Percentiles rank a stretch among this genome's conserved stretches.
Evolutionary conservation across 169 alveolate genomes (phyloP).

Genomic region (Babesia bovis): DNA sequence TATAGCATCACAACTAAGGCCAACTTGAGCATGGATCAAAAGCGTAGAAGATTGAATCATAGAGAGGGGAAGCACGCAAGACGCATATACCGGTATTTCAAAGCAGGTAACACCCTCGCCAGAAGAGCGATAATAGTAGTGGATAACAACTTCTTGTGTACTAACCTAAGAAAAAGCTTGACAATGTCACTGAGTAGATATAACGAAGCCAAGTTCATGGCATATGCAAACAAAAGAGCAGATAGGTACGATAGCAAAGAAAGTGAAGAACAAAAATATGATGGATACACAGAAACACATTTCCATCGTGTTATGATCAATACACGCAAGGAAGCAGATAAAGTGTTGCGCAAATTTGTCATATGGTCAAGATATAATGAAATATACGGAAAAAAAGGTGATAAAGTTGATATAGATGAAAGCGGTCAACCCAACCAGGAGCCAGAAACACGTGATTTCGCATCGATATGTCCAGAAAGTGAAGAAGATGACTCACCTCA

Average conservation of each 20-base stretch:
- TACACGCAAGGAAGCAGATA: conserved; percentile 40
- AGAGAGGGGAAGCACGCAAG: conserved; percentile 22
- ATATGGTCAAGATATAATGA: conserved; percentile 22
- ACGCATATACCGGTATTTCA: conserved; percentile 11
- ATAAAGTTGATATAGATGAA: background rate
- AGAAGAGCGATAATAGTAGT: conserved; percentile 43
- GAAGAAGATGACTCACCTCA: background rate
- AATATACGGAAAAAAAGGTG: background rate
- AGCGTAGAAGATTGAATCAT: conserved; percentile 23
- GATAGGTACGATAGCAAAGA: conserved; percentile 19
- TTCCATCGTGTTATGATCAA: conserved; percentile 24
- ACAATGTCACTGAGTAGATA: conserved; percentile 2
- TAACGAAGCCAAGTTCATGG: conserved; percentile 19
- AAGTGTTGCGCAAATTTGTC: conserved; percentile 25
- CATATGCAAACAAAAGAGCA: conserved; percentile 28
- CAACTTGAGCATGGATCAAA: conserved; percentile 6
- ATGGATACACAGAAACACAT: conserved; percentile 22
- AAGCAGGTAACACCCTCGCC: conserved; percentile 28
- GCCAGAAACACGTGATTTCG: too few species aligned
- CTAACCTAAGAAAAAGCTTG: conserved; percentile 20
- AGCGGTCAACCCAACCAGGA: background rate
- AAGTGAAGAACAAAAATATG: conserved; percentile 2
- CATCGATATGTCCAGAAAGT: background rate
- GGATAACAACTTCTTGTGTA: conserved; percentile 39
- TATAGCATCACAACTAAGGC: background rate